A percentile compares a stretch with the other conserved stretches of the same genome.
Conservation (phyloP, 2,329 filamentous ascomycete genomes). For the Verticillium dahliae region DNA sequence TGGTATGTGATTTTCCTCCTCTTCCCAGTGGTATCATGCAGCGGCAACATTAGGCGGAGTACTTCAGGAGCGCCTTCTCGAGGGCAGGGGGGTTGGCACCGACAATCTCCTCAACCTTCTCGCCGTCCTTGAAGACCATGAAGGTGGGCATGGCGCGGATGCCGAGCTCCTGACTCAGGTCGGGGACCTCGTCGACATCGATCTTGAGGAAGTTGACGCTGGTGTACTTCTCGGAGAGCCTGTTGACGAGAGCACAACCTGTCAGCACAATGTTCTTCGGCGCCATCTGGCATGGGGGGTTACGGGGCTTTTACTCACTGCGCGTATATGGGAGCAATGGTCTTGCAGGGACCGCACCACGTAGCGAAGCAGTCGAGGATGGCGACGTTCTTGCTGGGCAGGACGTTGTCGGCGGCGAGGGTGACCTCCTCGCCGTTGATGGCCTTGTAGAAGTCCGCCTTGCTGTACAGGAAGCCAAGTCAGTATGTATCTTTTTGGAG, state of each 20-base stretch:
- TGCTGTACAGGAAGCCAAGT: constrained; percentile 32
- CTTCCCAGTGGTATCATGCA: background rate
- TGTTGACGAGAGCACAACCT: constrained; percentile 21
- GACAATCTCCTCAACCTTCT: constrained; percentile 66
- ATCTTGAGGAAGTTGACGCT: constrained; percentile 78
- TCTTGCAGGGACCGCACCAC: constrained; percentile 95
- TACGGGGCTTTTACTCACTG: constrained; percentile 14
- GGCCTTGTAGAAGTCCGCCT: constrained; percentile 50
- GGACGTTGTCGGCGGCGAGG: constrained; percentile 3
- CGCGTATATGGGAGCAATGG: constrained; percentile 59
- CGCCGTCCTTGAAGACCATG: constrained; percentile 71
- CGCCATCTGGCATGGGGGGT: background rate
- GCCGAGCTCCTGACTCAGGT: constrained; percentile 68
- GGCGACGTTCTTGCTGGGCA: constrained; percentile 47
- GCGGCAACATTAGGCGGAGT: background rate
- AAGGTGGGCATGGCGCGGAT: constrained; percentile 94
- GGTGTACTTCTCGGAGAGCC: constrained; percentile 45
- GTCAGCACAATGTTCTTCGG: background rate
- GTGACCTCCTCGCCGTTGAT: constrained; percentile 26
- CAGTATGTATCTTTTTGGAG: background rate
- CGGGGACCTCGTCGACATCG: constrained; percentile 77
- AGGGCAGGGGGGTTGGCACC: constrained; percentile 75
- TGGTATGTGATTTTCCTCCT: background rate
- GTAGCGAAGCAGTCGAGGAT: constrained; percentile 81
- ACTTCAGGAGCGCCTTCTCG: constrained; percentile 31